Conservation (phyloP, 2,329 filamentous ascomycete species). For the Fusarium verticillioides region DNA sequence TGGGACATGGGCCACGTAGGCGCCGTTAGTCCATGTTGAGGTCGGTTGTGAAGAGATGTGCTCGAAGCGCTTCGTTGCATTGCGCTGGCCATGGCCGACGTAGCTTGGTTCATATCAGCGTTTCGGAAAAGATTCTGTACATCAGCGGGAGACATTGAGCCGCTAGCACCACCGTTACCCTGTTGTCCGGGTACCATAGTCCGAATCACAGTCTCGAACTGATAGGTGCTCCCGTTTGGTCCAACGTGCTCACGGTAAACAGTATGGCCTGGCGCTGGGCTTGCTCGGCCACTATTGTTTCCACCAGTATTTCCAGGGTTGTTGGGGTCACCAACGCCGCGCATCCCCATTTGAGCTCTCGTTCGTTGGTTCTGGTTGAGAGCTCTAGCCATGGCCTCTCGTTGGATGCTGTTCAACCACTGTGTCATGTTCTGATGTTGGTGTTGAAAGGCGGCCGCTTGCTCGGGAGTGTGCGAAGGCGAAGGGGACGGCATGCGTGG, state of each 20-base stretch:
- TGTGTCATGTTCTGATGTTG: conserved; percentile 57
- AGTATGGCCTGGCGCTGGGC: conserved; percentile 47
- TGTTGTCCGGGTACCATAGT: conserved; percentile 25
- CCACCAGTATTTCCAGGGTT: conserved; percentile 33
- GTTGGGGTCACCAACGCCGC: conserved; percentile 52
- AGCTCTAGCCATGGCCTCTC: conserved; percentile 57
- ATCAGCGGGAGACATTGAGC: conserved; percentile 55
- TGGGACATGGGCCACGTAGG: conserved; percentile 50
- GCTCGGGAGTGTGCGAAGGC: conserved; percentile 44
- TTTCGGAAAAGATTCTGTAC: conserved; percentile 59
- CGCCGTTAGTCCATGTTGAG: conserved; percentile 57
- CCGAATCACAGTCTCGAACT: conserved; percentile 51
- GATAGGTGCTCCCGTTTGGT: conserved; percentile 50
- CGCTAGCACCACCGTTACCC: conserved; percentile 24
- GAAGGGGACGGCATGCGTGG: conserved; percentile 49
- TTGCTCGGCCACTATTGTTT: conserved; percentile 46
- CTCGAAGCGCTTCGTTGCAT: conserved; percentile 64
- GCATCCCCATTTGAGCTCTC: conserved; percentile 54
- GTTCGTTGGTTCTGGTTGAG: conserved; percentile 57
- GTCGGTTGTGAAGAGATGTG: conserved; percentile 54
- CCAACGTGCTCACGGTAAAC: conserved; percentile 49
- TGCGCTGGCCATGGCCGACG: conserved; percentile 60
- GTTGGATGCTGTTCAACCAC: conserved; percentile 60
- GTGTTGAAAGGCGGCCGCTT: conserved; percentile 49
- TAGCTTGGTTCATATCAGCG: conserved; percentile 58